phyloP scores from a whole-genome alignment of 768 basidiomycete genomes.

The Lactifluus pinguis region DNA sequence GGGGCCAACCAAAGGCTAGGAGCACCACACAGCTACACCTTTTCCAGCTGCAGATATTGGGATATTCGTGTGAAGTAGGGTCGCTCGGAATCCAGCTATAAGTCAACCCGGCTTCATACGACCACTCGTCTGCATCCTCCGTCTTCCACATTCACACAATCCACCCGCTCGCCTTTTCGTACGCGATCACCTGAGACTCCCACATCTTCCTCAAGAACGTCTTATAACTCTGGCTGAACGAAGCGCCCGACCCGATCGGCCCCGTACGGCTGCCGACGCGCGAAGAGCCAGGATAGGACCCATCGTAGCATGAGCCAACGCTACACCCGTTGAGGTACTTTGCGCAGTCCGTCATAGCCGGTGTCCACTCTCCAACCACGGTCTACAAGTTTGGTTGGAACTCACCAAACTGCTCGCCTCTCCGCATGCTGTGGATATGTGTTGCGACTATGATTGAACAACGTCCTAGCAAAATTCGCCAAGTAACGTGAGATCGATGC shows the following conservation, averaged over 20 bases:
- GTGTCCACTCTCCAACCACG: constrained; percentile 83
- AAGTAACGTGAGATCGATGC: neutral
- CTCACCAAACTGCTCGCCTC: constrained; percentile 29
- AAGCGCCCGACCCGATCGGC: constrained; percentile 59
- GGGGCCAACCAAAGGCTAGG: too few species aligned
- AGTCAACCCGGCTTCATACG: constrained; percentile 70
- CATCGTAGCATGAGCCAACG: constrained; percentile 50
- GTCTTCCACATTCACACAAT: constrained; percentile 82
- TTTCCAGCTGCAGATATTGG: constrained; percentile 45
- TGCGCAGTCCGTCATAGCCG: constrained; percentile 68
- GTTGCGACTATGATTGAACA: constrained; percentile 39
- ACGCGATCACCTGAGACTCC: constrained; percentile 76
- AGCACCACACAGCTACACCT: too few species aligned
- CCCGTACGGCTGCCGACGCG: constrained; percentile 66
- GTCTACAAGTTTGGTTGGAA: constrained; percentile 56
- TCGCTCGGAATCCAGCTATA: constrained; percentile 78
- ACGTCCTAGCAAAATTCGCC: constrained; percentile 35
- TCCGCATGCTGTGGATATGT: constrained; percentile 50
- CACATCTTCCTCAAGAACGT: constrained; percentile 71
- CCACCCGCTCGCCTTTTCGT: constrained; percentile 63
- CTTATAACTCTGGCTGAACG: constrained; percentile 73
- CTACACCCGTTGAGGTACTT: constrained; percentile 82
- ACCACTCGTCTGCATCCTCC: constrained; percentile 81
- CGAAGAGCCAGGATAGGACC: constrained; percentile 48
- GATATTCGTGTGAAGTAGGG: constrained; percentile 44